These are phyloP conservation scores for Fusarium sp. DNA, from an alignment of 2,329 filamentous ascomycete genomes.

Conservation along the genomic window DNA sequence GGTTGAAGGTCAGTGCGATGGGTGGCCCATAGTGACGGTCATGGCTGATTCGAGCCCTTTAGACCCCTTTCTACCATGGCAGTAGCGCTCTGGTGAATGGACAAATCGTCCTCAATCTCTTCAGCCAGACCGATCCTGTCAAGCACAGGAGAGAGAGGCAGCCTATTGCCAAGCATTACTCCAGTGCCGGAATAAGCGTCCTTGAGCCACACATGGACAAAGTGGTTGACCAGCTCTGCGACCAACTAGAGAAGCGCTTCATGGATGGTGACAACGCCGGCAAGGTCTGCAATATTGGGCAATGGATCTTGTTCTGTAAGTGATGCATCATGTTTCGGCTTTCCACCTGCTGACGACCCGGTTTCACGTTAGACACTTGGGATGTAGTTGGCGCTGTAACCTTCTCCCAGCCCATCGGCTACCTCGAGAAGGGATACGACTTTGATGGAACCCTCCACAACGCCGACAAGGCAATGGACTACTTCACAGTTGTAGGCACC, in stretches of 20 bases:
- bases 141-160: constrained; percentile 42
- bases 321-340: not conserved
- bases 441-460: constrained; percentile 55
- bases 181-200: constrained; percentile 26
- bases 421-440: constrained; percentile 57
- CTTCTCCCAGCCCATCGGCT: constrained; percentile 60
- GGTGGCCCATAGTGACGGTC: not conserved
- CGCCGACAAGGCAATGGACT: constrained; percentile 53
- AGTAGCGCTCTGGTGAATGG: constrained; percentile 48
- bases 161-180: constrained; percentile 51
- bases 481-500: constrained; percentile 50
- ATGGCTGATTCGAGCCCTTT: not conserved
- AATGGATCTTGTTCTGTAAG: constrained; percentile 61
- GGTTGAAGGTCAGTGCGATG: constrained; percentile 49
- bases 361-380: constrained; percentile 49
- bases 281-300: constrained; percentile 55
- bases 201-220: constrained; percentile 51
- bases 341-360: not conserved
- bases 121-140: constrained; percentile 45
- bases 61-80: constrained; percentile 48
- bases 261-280: constrained; percentile 43
- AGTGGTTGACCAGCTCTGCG: constrained; percentile 51
- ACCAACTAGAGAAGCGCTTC: constrained; percentile 53
- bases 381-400: constrained; percentile 61
- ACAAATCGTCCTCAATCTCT: constrained; percentile 46